Conservation (phyloP, 768 basidiomycete genomes). For the Lactarius indigo region DNA sequence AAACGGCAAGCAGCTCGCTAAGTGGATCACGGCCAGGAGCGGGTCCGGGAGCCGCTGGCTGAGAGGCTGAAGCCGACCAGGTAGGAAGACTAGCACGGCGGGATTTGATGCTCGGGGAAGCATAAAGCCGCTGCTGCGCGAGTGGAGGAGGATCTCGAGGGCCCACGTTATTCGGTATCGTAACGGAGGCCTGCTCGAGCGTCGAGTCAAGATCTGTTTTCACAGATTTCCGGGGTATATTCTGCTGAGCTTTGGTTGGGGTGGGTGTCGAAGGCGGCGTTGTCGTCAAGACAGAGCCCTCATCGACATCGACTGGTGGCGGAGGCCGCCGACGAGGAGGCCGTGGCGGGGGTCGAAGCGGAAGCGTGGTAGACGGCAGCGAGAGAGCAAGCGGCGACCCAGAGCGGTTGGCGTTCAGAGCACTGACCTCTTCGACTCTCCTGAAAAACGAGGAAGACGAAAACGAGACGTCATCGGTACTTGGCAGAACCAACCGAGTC, state of each 20-base stretch:
- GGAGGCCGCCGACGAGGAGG: slow-evolving; percentile 8
- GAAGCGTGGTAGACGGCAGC: background rate
- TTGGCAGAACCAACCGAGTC: slow-evolving; percentile 15
- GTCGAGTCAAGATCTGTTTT: slow-evolving; percentile 3
- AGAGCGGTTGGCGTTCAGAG: background rate
- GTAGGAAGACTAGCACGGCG: background rate
- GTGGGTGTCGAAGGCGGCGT: background rate
- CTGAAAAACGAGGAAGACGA: slow-evolving; percentile 20
- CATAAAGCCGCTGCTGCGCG: background rate
- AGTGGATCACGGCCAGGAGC: slow-evolving; percentile 8
- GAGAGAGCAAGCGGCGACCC: background rate
- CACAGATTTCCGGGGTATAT: background rate
- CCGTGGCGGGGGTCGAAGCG: background rate
- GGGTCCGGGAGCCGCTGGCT: background rate
- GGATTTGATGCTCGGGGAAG: slow-evolving; percentile 21
- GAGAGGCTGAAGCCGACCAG: slow-evolving; percentile 6
- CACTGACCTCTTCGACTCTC: slow-evolving; percentile 17
- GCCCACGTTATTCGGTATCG: background rate
- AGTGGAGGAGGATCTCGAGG: slow-evolving; percentile 3
- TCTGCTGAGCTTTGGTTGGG: background rate
- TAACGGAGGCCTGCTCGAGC: slow-evolving; percentile 7
- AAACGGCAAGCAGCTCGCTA: slow-evolving; percentile 19
- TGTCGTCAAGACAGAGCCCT: background rate
- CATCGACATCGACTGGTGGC: slow-evolving; percentile 17
- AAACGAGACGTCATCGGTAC: slow-evolving; percentile 15